phyloP scores from a whole-genome alignment of 805 yeast genomes.

The Naumovozyma dairenensis region DNA sequence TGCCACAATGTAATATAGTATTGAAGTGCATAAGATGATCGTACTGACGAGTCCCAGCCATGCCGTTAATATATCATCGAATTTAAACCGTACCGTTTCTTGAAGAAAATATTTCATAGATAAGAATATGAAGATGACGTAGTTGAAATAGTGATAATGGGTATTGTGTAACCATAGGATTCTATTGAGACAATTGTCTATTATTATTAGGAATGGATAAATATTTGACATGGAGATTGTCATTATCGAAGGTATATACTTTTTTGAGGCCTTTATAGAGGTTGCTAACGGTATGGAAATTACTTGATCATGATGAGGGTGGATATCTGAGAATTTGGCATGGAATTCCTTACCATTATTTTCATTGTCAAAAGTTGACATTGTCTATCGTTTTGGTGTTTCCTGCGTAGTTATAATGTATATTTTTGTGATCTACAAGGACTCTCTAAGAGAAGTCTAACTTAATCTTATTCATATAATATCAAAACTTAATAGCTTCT shows the following conservation, averaged over 20 bases:
- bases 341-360: no score
- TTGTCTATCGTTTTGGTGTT: no score
- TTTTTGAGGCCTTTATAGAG: slow-evolving; percentile 15
- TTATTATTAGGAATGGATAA: slow-evolving; percentile 22
- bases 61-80: not conserved
- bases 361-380: no score
- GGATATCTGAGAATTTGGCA: slow-evolving; percentile 13
- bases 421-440: no score
- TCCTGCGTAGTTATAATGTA: no score
- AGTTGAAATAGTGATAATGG: slow-evolving; percentile 19
- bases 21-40: slow-evolving; percentile 8
- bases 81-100: not conserved
- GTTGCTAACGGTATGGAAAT: no score
- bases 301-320: slow-evolving; percentile 20
- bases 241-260: slow-evolving; percentile 15
- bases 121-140: slow-evolving; percentile 12
- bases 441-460: no score
- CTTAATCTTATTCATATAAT: no score
- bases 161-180: slow-evolving; percentile 25
- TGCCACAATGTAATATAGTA: slow-evolving; percentile 15
- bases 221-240: slow-evolving; percentile 16
- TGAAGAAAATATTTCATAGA: slow-evolving; percentile 9
- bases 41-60: slow-evolving; percentile 19
- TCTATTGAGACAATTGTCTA: slow-evolving; percentile 18
- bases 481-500: no score